A percentile compares a stretch with the other conserved stretches of the same genome.
Evolutionary conservation across 2,329 filamentous ascomycete species (phyloP).

Genomic region (Verticillium nonalfalfae): DNA sequence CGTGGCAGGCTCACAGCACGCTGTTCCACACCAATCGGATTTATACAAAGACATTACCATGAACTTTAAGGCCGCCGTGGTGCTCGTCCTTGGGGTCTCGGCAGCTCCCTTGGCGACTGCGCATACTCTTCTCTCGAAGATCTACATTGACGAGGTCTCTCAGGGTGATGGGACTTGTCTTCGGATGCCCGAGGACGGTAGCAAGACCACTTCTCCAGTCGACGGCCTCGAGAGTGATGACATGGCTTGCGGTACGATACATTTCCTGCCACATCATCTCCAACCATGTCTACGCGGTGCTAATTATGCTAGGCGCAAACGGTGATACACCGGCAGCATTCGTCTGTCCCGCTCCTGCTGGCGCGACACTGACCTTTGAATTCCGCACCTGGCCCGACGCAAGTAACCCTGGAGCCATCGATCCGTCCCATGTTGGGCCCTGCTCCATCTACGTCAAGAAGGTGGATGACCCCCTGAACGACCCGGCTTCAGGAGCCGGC

Average conservation of each 20-base stretch:
- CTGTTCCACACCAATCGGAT: too few species aligned
- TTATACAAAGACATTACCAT: not conserved
- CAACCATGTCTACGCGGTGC: not conserved
- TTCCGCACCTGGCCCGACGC: constrained; percentile 57
- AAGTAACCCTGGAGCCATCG: constrained; percentile 47
- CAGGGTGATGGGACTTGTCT: constrained; percentile 69
- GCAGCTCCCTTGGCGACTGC: constrained; percentile 33
- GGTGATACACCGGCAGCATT: constrained; percentile 30
- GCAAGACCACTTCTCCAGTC: constrained; percentile 51
- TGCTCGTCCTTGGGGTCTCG: constrained; percentile 25
- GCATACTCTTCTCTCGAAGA: constrained; percentile 59
- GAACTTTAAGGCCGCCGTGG: constrained; percentile 29
- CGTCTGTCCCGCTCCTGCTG: constrained; percentile 41
- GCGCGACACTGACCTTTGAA: constrained; percentile 57
- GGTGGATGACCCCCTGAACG: constrained; percentile 46
- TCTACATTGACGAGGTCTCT: constrained; percentile 54
- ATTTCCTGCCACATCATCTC: constrained; percentile 1
- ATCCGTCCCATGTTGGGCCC: constrained; percentile 58
- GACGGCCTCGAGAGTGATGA: constrained; percentile 48
- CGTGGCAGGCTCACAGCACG: too few species aligned
- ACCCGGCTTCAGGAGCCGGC: constrained; percentile 53
- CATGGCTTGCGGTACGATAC: constrained; percentile 62
- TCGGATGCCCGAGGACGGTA: constrained; percentile 52
- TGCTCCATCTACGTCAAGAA: constrained; percentile 71
- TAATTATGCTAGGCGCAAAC: constrained; percentile 4